Conservation (phyloP, 495 filamentous ascomycete genomes). For the Friedmanniomyces endolithicus region DNA sequence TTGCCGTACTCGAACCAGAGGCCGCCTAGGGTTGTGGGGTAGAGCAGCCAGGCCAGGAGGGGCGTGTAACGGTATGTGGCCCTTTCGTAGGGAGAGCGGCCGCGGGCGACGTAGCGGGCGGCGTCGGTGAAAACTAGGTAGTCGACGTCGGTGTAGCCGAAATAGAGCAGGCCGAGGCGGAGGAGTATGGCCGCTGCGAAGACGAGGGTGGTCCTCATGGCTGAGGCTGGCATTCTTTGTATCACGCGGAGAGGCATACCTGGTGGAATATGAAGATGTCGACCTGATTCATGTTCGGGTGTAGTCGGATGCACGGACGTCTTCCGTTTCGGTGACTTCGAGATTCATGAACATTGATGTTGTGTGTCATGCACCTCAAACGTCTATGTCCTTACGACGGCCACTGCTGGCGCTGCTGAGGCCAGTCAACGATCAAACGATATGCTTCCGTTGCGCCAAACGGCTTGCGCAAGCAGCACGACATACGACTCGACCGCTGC, state of each 20-base stretch:
- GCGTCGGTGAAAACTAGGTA: constrained; percentile 99
- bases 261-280: no score
- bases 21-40: constrained; percentile 58
- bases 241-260: no score
- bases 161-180: constrained; percentile 59
- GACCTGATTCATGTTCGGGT: no score
- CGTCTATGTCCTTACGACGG: constrained; percentile 10
- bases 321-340: not conserved
- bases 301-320: no score
- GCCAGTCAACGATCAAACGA: not conserved
- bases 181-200: constrained; percentile 58
- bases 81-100: constrained; percentile 64
- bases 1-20: constrained; percentile 78
- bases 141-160: constrained; percentile 98
- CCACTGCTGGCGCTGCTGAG: constrained; percentile 3
- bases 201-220: constrained; percentile 29
- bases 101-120: constrained; percentile 55
- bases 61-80: constrained; percentile 98
- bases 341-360: not conserved
- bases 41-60: constrained; percentile 74
- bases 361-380: no score
- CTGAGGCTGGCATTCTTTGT: not conserved
- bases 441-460: constrained; percentile 12
- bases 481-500: not conserved
- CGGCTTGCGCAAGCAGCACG: constrained; percentile 4